Evolutionary conservation across 106 monocot species (phyloP), one percentile per base, ranked within the genome.

Genomic region (Vanilla planifolia): DNA sequence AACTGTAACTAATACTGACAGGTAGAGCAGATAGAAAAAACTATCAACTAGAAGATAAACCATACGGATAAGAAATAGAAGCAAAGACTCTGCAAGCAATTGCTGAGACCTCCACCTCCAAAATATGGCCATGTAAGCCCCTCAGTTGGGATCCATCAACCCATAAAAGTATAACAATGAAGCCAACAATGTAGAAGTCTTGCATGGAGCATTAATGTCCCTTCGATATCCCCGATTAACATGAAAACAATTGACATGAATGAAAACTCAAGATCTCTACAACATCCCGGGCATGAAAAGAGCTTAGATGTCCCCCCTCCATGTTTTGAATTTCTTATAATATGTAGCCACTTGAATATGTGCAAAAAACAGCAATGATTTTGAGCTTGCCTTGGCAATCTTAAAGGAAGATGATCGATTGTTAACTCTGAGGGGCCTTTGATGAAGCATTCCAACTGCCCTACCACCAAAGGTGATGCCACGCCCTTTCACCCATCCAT

Each of bases 341-440:
- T 28, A 52, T 52, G 52, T 52, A 28, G 27, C 27, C 5, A 10
- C 52, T 52, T 52, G 52, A 52, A 56, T 30, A 75, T 62, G 70
- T 77, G 62, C 60, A 77, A 73, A 85, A 85, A 85, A 77, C 27
- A 52, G 59, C 63, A 44, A 82, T 71, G 37, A 25, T 78, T 69
- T 77, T 65, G 68, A 34, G 79, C 95, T 96, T 96, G 95, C 95
- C 95, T 96, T 86, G 43, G 90, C 80, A 78, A 89, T 86, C 67
- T 75, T 86, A 55, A 72, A 86, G 55, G 90, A 45, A 48, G 86
- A 74, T 48, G 83, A 62, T 16, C 72, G 86, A 50, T 46, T 66
- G 69, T 77, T 81, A 69, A 83, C 78, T 40, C 84, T 73, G 29
- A 90, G 80, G 62, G 73, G 78, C 59, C 95, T 82, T 67, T 77